Percentiles rank a stretch among this genome's conserved stretches.
These are phyloP conservation scores for Starmerella cellae DNA, from an alignment of 805 yeast genomes.

Conservation along the genomic window DNA sequence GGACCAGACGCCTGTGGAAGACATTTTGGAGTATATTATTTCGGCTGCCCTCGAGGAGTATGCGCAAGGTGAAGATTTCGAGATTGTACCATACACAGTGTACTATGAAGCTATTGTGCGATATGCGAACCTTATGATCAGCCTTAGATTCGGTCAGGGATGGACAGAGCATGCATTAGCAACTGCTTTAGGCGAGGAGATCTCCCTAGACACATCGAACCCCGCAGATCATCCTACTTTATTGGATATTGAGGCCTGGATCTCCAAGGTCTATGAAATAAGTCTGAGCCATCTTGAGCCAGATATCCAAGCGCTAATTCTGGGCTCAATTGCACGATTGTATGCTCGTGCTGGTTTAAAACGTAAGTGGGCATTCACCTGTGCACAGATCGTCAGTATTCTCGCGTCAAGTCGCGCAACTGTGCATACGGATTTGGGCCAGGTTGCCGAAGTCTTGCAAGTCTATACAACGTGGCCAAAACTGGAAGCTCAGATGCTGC, in stretches of 20 bases:
- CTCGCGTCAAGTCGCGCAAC: constrained; percentile 15
- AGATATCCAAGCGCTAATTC: constrained; percentile 46
- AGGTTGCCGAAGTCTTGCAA: constrained; percentile 13
- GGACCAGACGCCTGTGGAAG: constrained; percentile 21
- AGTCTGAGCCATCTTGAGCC: constrained; percentile 36
- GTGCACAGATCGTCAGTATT: constrained; percentile 44
- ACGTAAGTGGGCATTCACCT: constrained; percentile 57
- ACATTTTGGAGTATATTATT: constrained; percentile 9
- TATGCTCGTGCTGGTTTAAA: constrained; percentile 47
- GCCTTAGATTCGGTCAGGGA: constrained; percentile 31
- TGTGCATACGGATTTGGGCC: constrained; percentile 15
- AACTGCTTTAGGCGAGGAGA: not conserved
- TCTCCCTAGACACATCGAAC: not conserved
- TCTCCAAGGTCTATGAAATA: constrained; percentile 36
- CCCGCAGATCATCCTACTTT: constrained; percentile 8
- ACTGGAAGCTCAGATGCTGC: constrained; percentile 15
- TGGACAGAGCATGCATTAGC: constrained; percentile 34
- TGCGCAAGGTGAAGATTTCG: constrained; percentile 34
- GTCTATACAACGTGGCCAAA: constrained; percentile 17
- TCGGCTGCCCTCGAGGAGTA: constrained; percentile 25
- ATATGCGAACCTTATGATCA: constrained; percentile 45
- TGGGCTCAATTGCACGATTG: constrained; percentile 50
- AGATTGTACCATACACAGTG: constrained; percentile 69
- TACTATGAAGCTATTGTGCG: constrained; percentile 61
- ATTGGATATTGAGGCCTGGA: constrained; percentile 31